A percentile compares a stretch with the other conserved stretches of the same genome.
Conservation (phyloP, 352 stramenopile genomes). For the Hyphochytrium catenoides region DNA sequence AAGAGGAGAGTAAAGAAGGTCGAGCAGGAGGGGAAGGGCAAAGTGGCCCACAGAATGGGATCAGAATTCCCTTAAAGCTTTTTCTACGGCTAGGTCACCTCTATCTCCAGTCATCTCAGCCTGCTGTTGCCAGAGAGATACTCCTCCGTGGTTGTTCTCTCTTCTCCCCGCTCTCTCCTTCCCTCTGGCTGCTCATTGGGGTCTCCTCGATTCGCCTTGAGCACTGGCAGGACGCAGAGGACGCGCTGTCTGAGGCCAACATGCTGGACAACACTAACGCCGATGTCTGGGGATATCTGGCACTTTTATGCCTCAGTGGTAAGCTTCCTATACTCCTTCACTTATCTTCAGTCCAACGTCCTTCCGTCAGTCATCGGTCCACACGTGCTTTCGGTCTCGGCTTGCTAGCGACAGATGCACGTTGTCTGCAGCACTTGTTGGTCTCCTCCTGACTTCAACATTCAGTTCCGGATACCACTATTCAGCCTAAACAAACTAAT, state of each 20-base stretch:
- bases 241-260: conserved; percentile 43
- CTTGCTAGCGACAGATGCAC: too few species aligned
- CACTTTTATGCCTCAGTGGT: conserved; percentile 21
- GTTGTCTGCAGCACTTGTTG: too few species aligned
- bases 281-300: conserved; percentile 47
- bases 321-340: neutral
- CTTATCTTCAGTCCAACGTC: neutral
- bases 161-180: conserved; percentile 27
- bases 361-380: too few species aligned
- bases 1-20: too few species aligned
- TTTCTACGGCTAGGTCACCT: neutral
- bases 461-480: too few species aligned
- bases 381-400: too few species aligned
- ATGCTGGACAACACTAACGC: conserved; percentile 27
- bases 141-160: conserved; percentile 30
- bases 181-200: conserved; percentile 42
- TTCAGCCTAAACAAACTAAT: too few species aligned
- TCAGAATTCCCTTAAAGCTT: neutral
- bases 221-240: conserved; percentile 21
- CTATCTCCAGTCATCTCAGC: too few species aligned
- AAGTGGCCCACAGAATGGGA: too few species aligned
- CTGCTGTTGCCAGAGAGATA: conserved; percentile 17
- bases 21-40: too few species aligned
- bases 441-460: too few species aligned
- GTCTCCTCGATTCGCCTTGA: conserved; percentile 37